Evolutionary conservation across 2,329 filamentous ascomycete genomes (phyloP).

Genomic region (Alternaria atra): DNA sequence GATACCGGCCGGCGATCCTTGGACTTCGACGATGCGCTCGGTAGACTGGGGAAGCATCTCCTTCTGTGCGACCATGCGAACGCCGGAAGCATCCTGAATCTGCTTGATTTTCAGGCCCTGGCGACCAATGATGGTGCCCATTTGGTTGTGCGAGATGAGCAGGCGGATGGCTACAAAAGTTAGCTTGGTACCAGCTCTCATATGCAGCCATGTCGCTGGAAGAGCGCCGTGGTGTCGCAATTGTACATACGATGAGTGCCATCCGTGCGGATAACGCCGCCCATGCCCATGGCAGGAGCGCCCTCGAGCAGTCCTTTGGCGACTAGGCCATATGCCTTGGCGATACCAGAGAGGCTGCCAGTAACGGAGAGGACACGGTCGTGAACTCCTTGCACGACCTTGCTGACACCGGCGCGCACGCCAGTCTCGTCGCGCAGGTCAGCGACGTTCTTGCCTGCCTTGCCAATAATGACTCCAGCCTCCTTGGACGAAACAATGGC

Average conservation of each 20-base stretch:
- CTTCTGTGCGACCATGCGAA: conserved; percentile 99
- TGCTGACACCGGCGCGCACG: conserved; percentile 97
- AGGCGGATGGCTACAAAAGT: conserved; percentile 82
- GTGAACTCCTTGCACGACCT: conserved; percentile 96
- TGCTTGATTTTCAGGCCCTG: conserved; percentile 99
- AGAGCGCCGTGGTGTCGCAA: background rate
- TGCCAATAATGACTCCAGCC: conserved; percentile 98
- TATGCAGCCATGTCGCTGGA: background rate
- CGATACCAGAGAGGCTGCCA: conserved; percentile 85
- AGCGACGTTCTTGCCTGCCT: conserved; percentile 97
- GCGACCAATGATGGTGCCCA: conserved; percentile 98
- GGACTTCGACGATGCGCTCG: conserved; percentile 95
- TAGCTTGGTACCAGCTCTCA: conserved; percentile 21
- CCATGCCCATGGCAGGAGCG: conserved; percentile 95
- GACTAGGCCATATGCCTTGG: conserved; percentile 92
- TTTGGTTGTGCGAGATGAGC: conserved; percentile 99
- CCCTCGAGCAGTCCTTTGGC: conserved; percentile 91
- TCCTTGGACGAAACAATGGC: conserved; percentile 99
- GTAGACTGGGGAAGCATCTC: conserved; percentile 99
- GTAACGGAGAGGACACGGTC: conserved; percentile 97
- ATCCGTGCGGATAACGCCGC: conserved; percentile 80
- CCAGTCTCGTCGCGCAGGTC: conserved; percentile 97
- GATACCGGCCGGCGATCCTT: conserved; percentile 93
- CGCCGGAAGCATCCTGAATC: conserved; percentile 95
- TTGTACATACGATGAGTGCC: conserved; percentile 88